Evolutionary conservation across 352 stramenopile species (phyloP).

Genomic region (Globisporangium recalcitrans): DNA sequence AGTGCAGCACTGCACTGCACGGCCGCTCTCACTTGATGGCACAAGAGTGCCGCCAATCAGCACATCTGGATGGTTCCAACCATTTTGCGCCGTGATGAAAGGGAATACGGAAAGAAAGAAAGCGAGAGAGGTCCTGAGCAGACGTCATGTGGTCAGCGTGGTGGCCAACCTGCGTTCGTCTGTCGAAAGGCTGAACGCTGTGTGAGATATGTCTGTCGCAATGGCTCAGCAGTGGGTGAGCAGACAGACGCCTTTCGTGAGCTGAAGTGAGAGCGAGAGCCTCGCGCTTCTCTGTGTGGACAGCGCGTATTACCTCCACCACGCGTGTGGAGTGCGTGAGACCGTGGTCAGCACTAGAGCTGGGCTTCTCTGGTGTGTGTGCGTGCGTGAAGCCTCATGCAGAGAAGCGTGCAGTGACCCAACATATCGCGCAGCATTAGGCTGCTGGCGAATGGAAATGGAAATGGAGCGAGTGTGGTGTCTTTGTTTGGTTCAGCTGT

Average conservation of each 20-base stretch:
- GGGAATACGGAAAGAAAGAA: background rate
- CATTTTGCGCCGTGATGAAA: background rate
- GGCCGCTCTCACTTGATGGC: background rate
- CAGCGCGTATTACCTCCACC: background rate
- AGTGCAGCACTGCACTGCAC: background rate
- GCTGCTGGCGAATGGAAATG: no score
- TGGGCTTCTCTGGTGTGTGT: background rate
- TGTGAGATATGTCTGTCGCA: background rate
- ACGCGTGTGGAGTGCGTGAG: no score
- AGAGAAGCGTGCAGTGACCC: no score
- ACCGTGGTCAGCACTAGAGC: background rate
- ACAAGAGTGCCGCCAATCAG: background rate
- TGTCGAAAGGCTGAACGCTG: background rate
- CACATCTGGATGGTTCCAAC: no score
- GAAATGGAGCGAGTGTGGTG: background rate
- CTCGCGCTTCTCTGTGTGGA: background rate
- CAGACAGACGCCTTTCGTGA: background rate
- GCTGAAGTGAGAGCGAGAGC: background rate
- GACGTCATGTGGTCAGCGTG: background rate
- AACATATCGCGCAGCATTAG: background rate
- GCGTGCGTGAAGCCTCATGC: no score
- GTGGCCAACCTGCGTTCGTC: background rate
- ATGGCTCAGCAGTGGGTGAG: background rate
- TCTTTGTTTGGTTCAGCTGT: background rate
- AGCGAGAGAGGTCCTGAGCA: background rate